A percentile compares a stretch with the other conserved stretches of the same genome.
These are phyloP conservation scores for Cyclostephanos invisitatus DNA, from an alignment of 108 stramenopile genomes.

Conservation along the genomic window DNA sequence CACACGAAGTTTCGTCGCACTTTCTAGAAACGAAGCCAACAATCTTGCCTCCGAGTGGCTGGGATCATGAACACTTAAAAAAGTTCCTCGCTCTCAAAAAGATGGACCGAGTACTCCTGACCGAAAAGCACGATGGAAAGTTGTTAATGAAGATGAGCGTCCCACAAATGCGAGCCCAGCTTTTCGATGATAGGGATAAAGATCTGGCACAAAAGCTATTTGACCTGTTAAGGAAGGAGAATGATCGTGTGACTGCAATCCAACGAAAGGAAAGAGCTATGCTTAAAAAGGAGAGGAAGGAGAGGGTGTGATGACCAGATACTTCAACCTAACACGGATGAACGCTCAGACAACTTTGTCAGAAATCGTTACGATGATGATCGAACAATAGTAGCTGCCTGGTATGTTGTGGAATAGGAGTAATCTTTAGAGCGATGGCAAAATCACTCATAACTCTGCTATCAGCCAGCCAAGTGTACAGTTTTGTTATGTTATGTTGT, in stretches of 20 bases:
- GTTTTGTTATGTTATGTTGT: too few species aligned
- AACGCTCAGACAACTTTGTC: too few species aligned
- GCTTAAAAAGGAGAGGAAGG: slow-evolving; percentile 24
- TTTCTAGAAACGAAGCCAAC: neutral
- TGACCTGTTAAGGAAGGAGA: slow-evolving; percentile 34
- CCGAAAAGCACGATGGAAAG: slow-evolving; percentile 42
- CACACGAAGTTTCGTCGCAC: slow-evolving; percentile 15
- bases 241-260: slow-evolving; percentile 24
- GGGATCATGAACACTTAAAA: slow-evolving; percentile 37
- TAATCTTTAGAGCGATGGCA: too few species aligned
- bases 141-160: slow-evolving; percentile 48
- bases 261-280: slow-evolving; percentile 21
- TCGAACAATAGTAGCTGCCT: too few species aligned
- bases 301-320: neutral
- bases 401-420: too few species aligned
- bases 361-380: too few species aligned
- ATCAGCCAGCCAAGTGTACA: too few species aligned
- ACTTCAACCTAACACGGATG: too few species aligned
- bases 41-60: slow-evolving; percentile 29
- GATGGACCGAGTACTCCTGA: slow-evolving; percentile 24
- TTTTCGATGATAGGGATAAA: slow-evolving; percentile 20
- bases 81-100: slow-evolving; percentile 40
- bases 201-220: slow-evolving; percentile 29
- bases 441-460: too few species aligned
- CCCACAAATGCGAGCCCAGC: slow-evolving; percentile 25